phyloP scores from a whole-genome alignment of 2,329 filamentous ascomycete genomes.

The Lachnellula arida region DNA sequence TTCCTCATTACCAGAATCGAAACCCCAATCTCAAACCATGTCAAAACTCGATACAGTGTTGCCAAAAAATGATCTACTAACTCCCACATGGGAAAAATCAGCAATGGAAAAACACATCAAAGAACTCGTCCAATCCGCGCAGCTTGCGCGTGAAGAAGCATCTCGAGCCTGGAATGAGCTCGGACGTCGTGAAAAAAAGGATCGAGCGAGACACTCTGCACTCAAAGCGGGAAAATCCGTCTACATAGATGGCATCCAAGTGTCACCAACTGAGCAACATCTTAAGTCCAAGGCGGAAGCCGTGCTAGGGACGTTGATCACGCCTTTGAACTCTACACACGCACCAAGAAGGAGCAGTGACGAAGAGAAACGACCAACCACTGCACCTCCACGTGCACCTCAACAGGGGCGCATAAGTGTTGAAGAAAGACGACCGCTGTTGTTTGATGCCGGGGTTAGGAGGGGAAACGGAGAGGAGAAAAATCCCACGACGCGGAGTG shows the following conservation, averaged over 20 bases:
- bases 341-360: neutral
- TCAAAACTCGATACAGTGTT: neutral
- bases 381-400: too few relatives aligned
- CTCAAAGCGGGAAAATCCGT: neutral
- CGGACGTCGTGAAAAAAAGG: neutral
- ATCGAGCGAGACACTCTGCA: neutral
- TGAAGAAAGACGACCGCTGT: neutral
- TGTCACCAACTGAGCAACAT: neutral
- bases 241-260: neutral
- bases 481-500: neutral
- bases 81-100: neutral
- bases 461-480: neutral
- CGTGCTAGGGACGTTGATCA: neutral
- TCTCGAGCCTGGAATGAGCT: neutral
- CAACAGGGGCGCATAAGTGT: neutral
- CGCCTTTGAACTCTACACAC: neutral
- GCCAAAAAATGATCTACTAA: neutral
- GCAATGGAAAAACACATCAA: neutral
- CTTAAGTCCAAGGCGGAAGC: neutral
- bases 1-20: neutral
- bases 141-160: neutral
- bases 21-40: neutral
- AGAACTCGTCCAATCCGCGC: neutral
- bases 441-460: neutral
- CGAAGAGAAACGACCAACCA: neutral